phyloP scores from a whole-genome alignment of 352 stramenopile species.

The Globisporangium sylvaticum region DNA sequence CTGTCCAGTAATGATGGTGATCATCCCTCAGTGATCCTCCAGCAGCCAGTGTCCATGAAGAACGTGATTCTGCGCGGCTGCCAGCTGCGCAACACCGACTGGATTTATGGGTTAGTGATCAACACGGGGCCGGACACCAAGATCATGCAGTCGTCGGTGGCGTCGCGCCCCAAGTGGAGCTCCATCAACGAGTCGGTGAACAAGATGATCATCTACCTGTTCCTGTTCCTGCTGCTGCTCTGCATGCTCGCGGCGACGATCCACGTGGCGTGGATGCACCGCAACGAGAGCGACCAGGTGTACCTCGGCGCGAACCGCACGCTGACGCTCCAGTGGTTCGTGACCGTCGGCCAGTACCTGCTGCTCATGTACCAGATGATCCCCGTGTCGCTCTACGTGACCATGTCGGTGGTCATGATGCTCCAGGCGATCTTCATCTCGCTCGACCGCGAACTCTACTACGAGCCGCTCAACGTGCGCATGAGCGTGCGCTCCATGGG shows the following conservation, averaged over 20 bases:
- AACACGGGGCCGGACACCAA: constrained; percentile 86
- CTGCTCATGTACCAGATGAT: constrained; percentile 97
- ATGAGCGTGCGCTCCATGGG: constrained; percentile 81
- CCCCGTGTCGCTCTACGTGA: constrained; percentile 97
- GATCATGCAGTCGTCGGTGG: constrained; percentile 76
- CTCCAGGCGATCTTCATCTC: constrained; percentile 93
- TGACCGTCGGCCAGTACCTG: constrained; percentile 90
- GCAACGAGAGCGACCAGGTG: constrained; percentile 40
- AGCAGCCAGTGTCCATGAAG: constrained; percentile 69
- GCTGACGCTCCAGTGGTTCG: constrained; percentile 62
- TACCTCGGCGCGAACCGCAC: constrained; percentile 47
- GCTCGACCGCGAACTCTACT: constrained; percentile 89
- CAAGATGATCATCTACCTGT: constrained; percentile 76
- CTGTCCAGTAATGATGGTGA: background rate
- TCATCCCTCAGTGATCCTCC: constrained; percentile 12
- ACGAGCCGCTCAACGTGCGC: constrained; percentile 86
- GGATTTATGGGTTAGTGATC: constrained; percentile 84
- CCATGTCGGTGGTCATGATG: constrained; percentile 94
- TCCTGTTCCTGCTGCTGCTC: constrained; percentile 56
- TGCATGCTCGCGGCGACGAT: constrained; percentile 53
- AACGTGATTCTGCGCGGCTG: constrained; percentile 88
- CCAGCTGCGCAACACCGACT: constrained; percentile 87
- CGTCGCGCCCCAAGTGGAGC: constrained; percentile 68
- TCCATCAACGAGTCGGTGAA: constrained; percentile 81
- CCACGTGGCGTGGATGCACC: constrained; percentile 58